Percentiles rank a stretch among this genome's conserved stretches.
phyloP scores from a whole-genome alignment of 805 yeast species.

The Candida montana region DNA sequence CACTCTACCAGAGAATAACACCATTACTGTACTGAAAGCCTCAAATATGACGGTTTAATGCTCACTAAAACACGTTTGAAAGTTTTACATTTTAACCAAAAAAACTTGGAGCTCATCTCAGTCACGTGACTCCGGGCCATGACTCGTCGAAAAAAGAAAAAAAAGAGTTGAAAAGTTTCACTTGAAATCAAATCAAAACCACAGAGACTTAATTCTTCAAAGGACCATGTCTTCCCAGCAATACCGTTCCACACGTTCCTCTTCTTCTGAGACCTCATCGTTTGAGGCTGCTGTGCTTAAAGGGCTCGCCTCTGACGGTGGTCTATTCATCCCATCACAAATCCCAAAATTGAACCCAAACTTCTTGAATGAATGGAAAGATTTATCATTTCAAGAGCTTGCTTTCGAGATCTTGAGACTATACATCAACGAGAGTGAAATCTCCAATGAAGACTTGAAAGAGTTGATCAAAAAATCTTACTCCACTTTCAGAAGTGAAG shows the following conservation, averaged over 20 bases:
- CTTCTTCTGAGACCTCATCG: constrained; percentile 44
- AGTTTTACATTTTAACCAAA: no score
- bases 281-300: constrained; percentile 81
- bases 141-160: neutral
- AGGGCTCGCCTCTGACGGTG: constrained; percentile 96
- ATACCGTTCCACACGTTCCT: constrained; percentile 78
- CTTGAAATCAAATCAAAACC: no score
- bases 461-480: constrained; percentile 65
- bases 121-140: neutral
- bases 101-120: no score
- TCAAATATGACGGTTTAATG: no score
- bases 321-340: constrained; percentile 80
- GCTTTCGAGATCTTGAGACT: constrained; percentile 83
- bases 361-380: constrained; percentile 62
- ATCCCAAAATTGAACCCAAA: constrained; percentile 62
- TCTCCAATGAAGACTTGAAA: constrained; percentile 63
- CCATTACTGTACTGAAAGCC: no score
- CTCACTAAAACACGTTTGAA: no score
- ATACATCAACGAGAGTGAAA: constrained; percentile 69
- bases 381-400: constrained; percentile 73
- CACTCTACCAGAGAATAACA: neutral
- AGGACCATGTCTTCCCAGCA: constrained; percentile 42
- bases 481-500: constrained; percentile 80
- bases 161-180: neutral
- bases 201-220: no score